Evolutionary conservation across 352 stramenopile species (phyloP), one percentile per base, ranked within the genome.

Genomic region (Phytopythium boreale): DNA sequence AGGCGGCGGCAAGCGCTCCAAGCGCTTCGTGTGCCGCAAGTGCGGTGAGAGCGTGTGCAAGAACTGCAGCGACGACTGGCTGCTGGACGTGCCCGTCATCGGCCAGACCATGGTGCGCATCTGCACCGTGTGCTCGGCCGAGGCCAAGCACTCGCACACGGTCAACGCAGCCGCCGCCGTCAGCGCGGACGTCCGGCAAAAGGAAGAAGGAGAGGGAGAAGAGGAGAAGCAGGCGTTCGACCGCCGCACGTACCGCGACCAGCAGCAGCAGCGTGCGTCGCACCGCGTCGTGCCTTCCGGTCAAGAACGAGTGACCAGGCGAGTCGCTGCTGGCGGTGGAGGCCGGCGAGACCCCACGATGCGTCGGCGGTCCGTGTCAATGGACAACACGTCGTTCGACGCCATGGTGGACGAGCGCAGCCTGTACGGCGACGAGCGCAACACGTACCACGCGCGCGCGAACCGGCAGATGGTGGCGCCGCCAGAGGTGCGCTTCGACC

Each of bases 61-160:
- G 43, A 75, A 86, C 67, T 95, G 87, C 68, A 92, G 87, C 60
- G 75, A 89, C 49, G 77, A 93, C 47, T 95, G 87, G 87, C 70
- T 76, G 63, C 80, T 95, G 12, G 82, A 93, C 62, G 72, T 95
- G 2, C 87, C 87, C 2, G 83, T 93, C 36, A 86, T 92, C 12
- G 87, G 87, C 9, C 76, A 75, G 26, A 90, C 79, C 15, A 88
- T 90, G 64, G 82, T 95, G 47, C 80, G 87, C 2, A 95, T 95
- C 36, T 95, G 87, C 58, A 95, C 84, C 0, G 80, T 93, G 29
- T 95, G 87, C 63, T 92, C 87, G 10, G 83, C 82, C 3, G 82
- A 88, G 29, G 82, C 84, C 3, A 81, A 87, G 29, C 75, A 77
- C 43, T 87, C 77, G 61, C 82, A 92, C 52, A 74, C 69, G 67